phyloP scores from a whole-genome alignment of 2,329 filamentous ascomycete species.

The Mycosphaerella arachidis region DNA sequence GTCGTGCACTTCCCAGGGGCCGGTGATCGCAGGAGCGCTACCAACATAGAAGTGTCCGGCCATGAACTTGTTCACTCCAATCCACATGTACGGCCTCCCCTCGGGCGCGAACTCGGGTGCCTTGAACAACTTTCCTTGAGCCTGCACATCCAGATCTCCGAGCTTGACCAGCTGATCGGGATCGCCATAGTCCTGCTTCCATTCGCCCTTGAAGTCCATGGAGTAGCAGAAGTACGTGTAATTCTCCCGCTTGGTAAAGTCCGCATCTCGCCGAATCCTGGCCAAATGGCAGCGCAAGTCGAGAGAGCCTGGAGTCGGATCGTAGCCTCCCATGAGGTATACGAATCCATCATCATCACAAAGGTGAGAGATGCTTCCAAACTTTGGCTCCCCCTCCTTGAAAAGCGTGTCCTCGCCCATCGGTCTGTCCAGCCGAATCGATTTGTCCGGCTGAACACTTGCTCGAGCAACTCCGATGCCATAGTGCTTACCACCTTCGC shows the following conservation, averaged over 20 bases:
- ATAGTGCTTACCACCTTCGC: background rate
- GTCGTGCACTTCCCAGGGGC: constrained; percentile 5
- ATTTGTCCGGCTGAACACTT: constrained; percentile 1
- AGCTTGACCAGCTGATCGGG: background rate
- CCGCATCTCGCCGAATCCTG: constrained; percentile 4
- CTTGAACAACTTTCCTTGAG: constrained; percentile 3
- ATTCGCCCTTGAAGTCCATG: background rate
- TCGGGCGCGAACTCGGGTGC: background rate
- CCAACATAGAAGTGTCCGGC: constrained; percentile 2
- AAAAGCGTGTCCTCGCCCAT: constrained; percentile 10
- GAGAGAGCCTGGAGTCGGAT: background rate
- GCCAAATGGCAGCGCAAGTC: constrained; percentile 6
- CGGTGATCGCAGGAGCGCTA: background rate
- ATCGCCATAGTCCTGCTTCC: background rate
- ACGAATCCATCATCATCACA: constrained; percentile 6
- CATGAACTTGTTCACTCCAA: constrained; percentile 6
- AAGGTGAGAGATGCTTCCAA: constrained; percentile 5
- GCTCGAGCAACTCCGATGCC: constrained; percentile 5
- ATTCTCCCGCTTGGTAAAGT: constrained; percentile 7
- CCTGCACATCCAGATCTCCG: constrained; percentile 3
- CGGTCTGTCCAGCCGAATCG: background rate
- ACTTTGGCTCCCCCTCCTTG: background rate
- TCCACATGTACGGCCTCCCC: constrained; percentile 4
- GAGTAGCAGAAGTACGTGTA: constrained; percentile 8
- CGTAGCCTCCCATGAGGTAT: constrained; percentile 4